Percentiles rank a stretch among this genome's conserved stretches.
phyloP scores from a whole-genome alignment of 345 rosid species.

The Populus tremula region DNA sequence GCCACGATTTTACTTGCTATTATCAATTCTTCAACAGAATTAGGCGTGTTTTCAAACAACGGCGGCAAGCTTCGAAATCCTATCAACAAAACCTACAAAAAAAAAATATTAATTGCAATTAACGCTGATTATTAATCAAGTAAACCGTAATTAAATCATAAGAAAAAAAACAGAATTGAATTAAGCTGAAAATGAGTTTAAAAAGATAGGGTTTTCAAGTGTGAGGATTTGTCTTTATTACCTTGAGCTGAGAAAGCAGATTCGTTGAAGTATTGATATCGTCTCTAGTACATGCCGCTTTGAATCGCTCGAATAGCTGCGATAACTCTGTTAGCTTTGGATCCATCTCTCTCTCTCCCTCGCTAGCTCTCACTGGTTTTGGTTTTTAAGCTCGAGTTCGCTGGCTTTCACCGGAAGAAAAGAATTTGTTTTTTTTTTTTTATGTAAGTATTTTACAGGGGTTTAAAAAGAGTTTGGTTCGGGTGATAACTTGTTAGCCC shows the following conservation, averaged over 20 bases:
- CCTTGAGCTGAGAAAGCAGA: conserved; percentile 86
- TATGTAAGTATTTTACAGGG: not conserved
- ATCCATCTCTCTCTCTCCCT: conserved; percentile 53
- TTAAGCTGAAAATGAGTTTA: not conserved
- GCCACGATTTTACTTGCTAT: conserved; percentile 58
- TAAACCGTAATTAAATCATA: not conserved
- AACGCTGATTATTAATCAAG: not conserved
- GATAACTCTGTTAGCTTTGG: conserved; percentile 74
- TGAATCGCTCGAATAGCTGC: conserved; percentile 82
- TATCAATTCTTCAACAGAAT: conserved; percentile 59
- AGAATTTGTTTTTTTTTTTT: not conserved
- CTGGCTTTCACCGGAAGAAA: conserved; percentile 47
- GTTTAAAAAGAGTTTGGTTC: not conserved
- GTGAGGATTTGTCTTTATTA: conserved; percentile 8
- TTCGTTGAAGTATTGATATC: conserved; percentile 52
- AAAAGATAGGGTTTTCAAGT: conserved; percentile 31
- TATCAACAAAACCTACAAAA: conserved; percentile 71
- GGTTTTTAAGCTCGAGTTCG: not conserved
- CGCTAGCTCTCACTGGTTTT: not conserved
- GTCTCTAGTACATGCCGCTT: conserved; percentile 70
- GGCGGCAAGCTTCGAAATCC: conserved; percentile 83
- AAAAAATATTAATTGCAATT: not conserved
- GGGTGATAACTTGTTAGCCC: not conserved
- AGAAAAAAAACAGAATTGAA: not conserved
- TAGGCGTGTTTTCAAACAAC: conserved; percentile 70